A percentile compares a stretch with the other conserved stretches of the same genome.
phyloP scores from a whole-genome alignment of 306 rosid species.

The Amphicarpaea edgeworthii region DNA sequence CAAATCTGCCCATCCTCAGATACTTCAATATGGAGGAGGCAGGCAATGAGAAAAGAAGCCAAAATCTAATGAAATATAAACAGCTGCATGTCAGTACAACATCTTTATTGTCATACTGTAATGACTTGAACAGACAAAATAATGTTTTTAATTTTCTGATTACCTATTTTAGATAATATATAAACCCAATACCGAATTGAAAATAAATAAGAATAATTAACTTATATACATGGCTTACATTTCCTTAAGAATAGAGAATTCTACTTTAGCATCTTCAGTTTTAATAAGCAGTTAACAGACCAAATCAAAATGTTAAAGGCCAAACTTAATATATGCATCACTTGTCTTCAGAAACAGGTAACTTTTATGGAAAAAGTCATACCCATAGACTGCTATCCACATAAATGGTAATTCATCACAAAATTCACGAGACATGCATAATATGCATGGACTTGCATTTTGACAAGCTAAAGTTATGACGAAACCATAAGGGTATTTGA shows the following conservation, averaged over 20 bases:
- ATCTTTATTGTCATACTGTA: constrained; percentile 24
- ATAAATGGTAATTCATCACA: constrained; percentile 36
- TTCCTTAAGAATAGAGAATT: constrained; percentile 12
- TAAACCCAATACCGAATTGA: constrained; percentile 21
- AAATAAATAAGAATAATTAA: constrained; percentile 26
- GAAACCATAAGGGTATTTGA: constrained; percentile 2
- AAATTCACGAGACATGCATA: constrained; percentile 30
- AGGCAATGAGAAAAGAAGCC: constrained; percentile 10
- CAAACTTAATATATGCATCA: constrained; percentile 23
- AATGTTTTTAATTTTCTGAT: not conserved
- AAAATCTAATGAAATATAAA: constrained; percentile 31
- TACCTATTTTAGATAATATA: constrained; percentile 11
- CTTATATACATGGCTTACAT: not conserved
- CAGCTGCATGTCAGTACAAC: constrained; percentile 9
- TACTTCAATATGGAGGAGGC: constrained; percentile 23
- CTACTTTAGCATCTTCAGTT: not conserved
- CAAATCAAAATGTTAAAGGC: constrained; percentile 22
- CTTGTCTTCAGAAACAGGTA: constrained; percentile 28
- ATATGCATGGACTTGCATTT: constrained; percentile 38
- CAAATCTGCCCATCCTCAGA: constrained; percentile 14
- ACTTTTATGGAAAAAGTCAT: constrained; percentile 29
- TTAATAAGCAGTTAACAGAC: constrained; percentile 4
- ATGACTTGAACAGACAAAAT: constrained; percentile 30
- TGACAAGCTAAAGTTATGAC: constrained; percentile 35
- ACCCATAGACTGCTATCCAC: constrained; percentile 11